Percentiles rank a stretch among this genome's conserved stretches.
Evolutionary conservation across 1,284 basidiomycete species (phyloP).

Genomic region (Cryptococcus sp.): DNA sequence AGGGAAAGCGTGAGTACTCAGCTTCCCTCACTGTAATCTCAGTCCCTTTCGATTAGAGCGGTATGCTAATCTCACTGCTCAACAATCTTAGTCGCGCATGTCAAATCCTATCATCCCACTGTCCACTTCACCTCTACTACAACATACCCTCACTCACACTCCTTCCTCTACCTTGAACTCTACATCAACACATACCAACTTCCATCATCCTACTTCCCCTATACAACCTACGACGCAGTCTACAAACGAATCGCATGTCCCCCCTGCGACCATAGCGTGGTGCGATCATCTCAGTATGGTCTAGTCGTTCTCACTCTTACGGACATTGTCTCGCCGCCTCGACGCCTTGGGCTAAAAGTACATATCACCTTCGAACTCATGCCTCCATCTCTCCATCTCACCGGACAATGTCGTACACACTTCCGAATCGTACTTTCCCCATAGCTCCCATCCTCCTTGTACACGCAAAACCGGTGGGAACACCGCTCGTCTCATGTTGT

Average conservation of each 20-base stretch:
- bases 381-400: neutral
- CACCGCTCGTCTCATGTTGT: neutral
- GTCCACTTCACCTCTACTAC: neutral
- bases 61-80: neutral
- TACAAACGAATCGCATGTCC: conserved; percentile 3
- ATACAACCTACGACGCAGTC: neutral
- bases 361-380: neutral
- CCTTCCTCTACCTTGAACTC: no score
- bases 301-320: neutral
- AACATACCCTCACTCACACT: neutral
- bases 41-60: no score
- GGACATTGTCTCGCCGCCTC: no score
- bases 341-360: no score
- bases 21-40: no score
- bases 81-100: neutral
- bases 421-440: neutral
- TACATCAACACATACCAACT: neutral
- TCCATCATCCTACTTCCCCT: no score
- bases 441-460: neutral
- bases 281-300: conserved; percentile 24
- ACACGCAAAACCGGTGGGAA: neutral
- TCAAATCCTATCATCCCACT: neutral
- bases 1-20: neutral
- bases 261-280: conserved; percentile 23
- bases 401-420: neutral